phyloP scores from a whole-genome alignment of 2,329 filamentous ascomycete genomes.

The Colletotrichum plurivorum region DNA sequence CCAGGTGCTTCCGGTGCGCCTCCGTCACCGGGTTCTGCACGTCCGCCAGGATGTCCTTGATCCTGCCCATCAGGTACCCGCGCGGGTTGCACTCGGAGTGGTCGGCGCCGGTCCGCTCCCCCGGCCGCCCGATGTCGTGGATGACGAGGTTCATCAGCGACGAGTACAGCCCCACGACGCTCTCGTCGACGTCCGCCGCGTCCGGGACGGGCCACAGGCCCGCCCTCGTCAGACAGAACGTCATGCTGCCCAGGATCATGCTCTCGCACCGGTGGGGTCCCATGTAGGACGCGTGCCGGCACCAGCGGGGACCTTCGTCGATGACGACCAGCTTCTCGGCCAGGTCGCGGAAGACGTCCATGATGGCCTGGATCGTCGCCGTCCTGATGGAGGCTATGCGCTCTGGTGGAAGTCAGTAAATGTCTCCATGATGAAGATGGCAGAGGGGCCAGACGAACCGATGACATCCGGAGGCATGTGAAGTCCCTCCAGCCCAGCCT shows the following conservation, averaged over 20 bases:
- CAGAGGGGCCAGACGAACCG: slow-evolving; percentile 33
- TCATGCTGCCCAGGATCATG: slow-evolving; percentile 53
- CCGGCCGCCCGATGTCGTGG: slow-evolving; percentile 45
- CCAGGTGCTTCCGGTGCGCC: slow-evolving; percentile 32
- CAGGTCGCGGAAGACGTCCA: slow-evolving; percentile 46
- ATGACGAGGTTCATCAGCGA: slow-evolving; percentile 46
- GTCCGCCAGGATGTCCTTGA: slow-evolving; percentile 43
- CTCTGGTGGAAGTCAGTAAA: slow-evolving; percentile 28
- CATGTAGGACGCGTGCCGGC: slow-evolving; percentile 51
- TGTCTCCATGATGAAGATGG: neutral
- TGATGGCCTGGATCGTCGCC: slow-evolving; percentile 44
- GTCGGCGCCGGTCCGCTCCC: slow-evolving; percentile 32
- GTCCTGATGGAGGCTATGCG: slow-evolving; percentile 42
- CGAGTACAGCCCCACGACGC: slow-evolving; percentile 43
- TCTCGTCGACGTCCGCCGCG: slow-evolving; percentile 43
- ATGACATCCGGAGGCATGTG: slow-evolving; percentile 43
- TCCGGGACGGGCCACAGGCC: slow-evolving; percentile 51
- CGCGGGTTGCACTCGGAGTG: slow-evolving; percentile 45
- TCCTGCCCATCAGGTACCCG: slow-evolving; percentile 36
- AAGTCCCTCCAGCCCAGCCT: slow-evolving; percentile 15
- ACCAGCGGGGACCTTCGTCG: slow-evolving; percentile 51
- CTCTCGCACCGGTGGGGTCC: slow-evolving; percentile 53
- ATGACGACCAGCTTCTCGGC: slow-evolving; percentile 46
- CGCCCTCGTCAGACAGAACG: slow-evolving; percentile 50
- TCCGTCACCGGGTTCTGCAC: slow-evolving; percentile 38